Evolutionary conservation across 345 rosid genomes (phyloP).

Genomic region (Sonneratia caseolaris): DNA sequence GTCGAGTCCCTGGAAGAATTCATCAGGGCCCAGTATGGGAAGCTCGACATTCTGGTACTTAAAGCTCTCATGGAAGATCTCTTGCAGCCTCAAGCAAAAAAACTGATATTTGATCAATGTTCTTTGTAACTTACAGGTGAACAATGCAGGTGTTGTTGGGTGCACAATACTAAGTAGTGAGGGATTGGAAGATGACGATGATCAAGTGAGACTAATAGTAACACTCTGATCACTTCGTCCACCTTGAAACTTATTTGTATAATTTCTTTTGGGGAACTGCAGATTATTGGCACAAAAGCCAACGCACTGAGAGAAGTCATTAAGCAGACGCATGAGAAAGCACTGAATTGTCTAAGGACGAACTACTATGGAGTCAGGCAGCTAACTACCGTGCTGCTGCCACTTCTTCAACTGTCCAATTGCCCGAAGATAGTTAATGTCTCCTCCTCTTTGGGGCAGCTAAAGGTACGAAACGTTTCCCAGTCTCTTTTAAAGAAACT

Average conservation of each 20-base stretch:
- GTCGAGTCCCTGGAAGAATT: constrained; percentile 7
- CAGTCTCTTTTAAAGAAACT: no score
- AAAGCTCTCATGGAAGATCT: not conserved
- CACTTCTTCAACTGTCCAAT: constrained; percentile 12
- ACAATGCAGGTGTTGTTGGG: constrained; percentile 5
- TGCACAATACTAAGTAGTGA: not conserved
- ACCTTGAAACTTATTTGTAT: not conserved
- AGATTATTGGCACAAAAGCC: constrained; percentile 10
- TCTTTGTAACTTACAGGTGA: constrained; percentile 4
- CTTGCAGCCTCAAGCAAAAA: not conserved
- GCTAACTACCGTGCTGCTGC: constrained; percentile 13
- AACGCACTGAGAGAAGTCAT: not conserved
- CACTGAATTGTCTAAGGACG: constrained; percentile 14
- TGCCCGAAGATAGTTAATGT: constrained; percentile 15
- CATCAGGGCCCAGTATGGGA: constrained; percentile 5
- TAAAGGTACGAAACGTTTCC: constrained; percentile 6
- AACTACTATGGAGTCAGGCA: constrained; percentile 18
- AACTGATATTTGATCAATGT: not conserved
- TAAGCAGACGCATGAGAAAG: constrained; percentile 11
- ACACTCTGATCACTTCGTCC: not conserved
- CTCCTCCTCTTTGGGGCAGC: constrained; percentile 13
- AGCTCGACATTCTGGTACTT: constrained; percentile 12
- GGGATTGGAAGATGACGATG: not conserved
- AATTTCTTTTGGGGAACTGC: not conserved
- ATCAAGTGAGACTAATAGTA: not conserved